Conservation (phyloP, 1,284 basidiomycete species). For the Microbotryomycetes sp. region DNA sequence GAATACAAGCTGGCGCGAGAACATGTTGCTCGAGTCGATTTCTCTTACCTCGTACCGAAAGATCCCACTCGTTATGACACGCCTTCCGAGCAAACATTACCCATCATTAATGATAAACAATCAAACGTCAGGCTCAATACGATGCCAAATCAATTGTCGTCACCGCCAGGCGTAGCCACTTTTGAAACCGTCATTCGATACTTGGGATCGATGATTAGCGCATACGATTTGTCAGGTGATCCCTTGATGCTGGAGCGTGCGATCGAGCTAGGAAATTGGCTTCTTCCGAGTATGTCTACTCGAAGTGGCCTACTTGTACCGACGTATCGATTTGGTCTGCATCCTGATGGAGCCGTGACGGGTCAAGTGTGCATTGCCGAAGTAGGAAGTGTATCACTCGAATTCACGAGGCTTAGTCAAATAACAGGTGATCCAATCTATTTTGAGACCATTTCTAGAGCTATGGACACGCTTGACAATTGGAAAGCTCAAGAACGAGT, state of each 20-base stretch:
- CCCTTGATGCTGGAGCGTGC: slow-evolving; percentile 56
- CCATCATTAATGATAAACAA: not conserved
- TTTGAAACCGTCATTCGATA: slow-evolving; percentile 90
- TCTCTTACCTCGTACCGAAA: slow-evolving; percentile 43
- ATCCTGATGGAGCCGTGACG: slow-evolving; percentile 21
- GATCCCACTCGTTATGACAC: not conserved
- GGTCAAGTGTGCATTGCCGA: slow-evolving; percentile 37
- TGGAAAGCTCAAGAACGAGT: not conserved
- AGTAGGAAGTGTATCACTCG: slow-evolving; percentile 50
- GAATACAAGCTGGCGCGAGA: slow-evolving; percentile 68
- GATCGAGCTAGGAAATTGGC: slow-evolving; percentile 61
- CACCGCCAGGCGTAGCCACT: slow-evolving; percentile 48
- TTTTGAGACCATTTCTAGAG: slow-evolving; percentile 49
- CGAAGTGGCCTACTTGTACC: slow-evolving; percentile 46
- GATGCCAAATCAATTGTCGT: slow-evolving; percentile 9
- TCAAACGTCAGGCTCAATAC: not conserved
- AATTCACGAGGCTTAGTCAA: slow-evolving; percentile 50
- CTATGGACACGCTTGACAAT: slow-evolving; percentile 47
- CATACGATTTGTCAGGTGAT: slow-evolving; percentile 72
- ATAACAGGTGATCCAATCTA: slow-evolving; percentile 50
- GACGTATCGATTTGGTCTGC: slow-evolving; percentile 43
- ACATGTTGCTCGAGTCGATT: slow-evolving; percentile 62
- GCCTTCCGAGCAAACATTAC: not conserved
- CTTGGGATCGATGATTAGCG: slow-evolving; percentile 70
- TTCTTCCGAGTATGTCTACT: slow-evolving; percentile 51